phyloP scores from a whole-genome alignment of 352 stramenopile genomes.

The Phytophthora ohioensis region DNA sequence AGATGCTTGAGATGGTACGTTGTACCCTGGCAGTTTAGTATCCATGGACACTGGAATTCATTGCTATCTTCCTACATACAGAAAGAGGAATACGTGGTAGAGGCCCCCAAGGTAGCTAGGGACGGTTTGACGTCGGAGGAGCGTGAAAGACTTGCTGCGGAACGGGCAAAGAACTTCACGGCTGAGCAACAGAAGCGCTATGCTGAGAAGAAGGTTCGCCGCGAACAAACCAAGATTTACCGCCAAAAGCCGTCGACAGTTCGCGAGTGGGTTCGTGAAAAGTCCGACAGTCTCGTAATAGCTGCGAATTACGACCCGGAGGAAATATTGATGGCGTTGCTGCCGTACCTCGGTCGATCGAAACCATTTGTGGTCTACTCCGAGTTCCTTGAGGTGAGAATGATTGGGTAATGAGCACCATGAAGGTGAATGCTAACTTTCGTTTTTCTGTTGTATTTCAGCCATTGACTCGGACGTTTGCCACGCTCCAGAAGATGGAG shows the following conservation, averaged over 20 bases:
- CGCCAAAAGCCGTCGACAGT: slow-evolving; percentile 75
- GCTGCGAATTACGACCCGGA: slow-evolving; percentile 92
- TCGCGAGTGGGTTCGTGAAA: slow-evolving; percentile 70
- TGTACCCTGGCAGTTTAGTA: background rate
- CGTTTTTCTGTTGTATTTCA: slow-evolving; percentile 35
- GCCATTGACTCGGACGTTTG: slow-evolving; percentile 92
- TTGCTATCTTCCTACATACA: slow-evolving; percentile 20
- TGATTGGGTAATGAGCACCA: background rate
- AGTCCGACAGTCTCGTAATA: slow-evolving; percentile 91
- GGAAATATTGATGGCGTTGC: slow-evolving; percentile 81
- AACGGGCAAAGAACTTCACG: slow-evolving; percentile 87
- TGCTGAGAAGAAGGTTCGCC: slow-evolving; percentile 81
- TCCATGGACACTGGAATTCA: background rate
- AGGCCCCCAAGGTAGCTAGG: slow-evolving; percentile 49
- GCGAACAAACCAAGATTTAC: slow-evolving; percentile 79
- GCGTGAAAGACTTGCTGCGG: slow-evolving; percentile 64
- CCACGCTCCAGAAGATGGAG: slow-evolving; percentile 89
- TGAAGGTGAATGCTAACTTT: slow-evolving; percentile 5
- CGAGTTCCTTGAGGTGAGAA: slow-evolving; percentile 89
- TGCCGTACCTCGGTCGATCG: slow-evolving; percentile 91
- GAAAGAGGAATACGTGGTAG: slow-evolving; percentile 63
- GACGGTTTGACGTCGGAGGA: slow-evolving; percentile 72
- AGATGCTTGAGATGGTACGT: slow-evolving; percentile 51
- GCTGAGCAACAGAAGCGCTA: slow-evolving; percentile 82
- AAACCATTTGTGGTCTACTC: slow-evolving; percentile 97